Base-by-base conservation (phyloP, 2,329 filamentous ascomycete genomes). In the Paecilomyces fulvus region DNA sequence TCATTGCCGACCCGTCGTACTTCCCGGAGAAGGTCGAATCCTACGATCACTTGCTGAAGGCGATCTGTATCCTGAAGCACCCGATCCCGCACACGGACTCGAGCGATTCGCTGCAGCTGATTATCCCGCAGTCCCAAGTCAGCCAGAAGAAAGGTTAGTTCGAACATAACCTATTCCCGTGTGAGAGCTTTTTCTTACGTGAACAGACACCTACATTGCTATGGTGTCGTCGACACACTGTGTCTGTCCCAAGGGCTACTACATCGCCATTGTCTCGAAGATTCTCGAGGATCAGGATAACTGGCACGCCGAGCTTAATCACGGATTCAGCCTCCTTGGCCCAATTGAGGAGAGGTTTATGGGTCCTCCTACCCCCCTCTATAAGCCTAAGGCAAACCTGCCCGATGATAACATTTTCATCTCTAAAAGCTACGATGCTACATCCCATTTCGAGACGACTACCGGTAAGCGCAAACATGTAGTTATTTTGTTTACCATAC, bases 171-270 rank as follows among this genome's bases (percentile, higher is more conserved):
- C n/a, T 48, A 37, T 4, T 46, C 3, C 5, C 30, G 6, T 33
- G 28, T 20, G 17, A 30, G 3, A 21, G 9, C 28, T n/a, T n/a
- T 17, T 51, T 58, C 66, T 71, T 23, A 69, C 54, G 11, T 33
- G 17, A 50, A 7, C 61, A 94, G 90, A 97, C 70, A 92, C 99
- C 70, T 99, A 99, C 81, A 87, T 99, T 70, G 92, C 94, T 56
- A 89, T 94, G 73, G 91, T 99, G 58, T 96, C 92, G 1, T 90
- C 90, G 43, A 90, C 92, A 37, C 95, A 99, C 80, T 97, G 95
- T 68, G 95, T 99, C 66, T 97, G 92, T 79, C 94, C 95, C 67
- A 95, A 96, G 83, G 92, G 92, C 59, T 97, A 96, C 84, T 99
- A 95, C 81, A 90, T 99, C 66, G 94, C 94, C 67, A 99, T 97